phyloP scores from a whole-genome alignment of 177 flowering plant genomes.

The Vitis hybrid region DNA sequence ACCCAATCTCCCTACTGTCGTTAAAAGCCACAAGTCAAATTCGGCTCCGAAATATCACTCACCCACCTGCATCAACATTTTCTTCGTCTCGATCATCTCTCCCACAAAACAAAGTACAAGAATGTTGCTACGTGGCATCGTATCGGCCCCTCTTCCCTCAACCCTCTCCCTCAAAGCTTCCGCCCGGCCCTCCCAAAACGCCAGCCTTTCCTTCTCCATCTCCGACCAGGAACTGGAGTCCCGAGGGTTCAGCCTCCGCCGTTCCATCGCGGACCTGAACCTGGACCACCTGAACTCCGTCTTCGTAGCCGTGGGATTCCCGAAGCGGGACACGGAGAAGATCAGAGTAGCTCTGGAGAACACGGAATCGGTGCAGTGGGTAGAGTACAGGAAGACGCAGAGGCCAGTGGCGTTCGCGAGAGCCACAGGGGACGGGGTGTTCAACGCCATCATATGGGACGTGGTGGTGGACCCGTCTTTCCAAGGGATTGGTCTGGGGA shows the following conservation, averaged over 20 bases:
- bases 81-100: neutral
- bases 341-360: constrained; percentile 69
- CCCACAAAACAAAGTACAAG: neutral
- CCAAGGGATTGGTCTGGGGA: constrained; percentile 91
- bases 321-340: constrained; percentile 71
- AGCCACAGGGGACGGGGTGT: constrained; percentile 95
- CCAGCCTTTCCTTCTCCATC: constrained; percentile 39
- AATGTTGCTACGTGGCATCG: constrained; percentile 31
- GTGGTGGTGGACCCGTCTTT: constrained; percentile 95
- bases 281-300: constrained; percentile 81
- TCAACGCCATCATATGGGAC: constrained; percentile 96
- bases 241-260: constrained; percentile 75
- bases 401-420: constrained; percentile 89
- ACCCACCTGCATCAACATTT: neutral
- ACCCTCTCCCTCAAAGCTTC: constrained; percentile 12
- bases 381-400: constrained; percentile 53
- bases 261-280: constrained; percentile 54
- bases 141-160: constrained; percentile 19
- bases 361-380: constrained; percentile 77
- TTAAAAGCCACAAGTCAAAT: too few species aligned
- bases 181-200: constrained; percentile 8
- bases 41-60: too few species aligned
- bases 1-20: too few species aligned
- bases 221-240: constrained; percentile 66
- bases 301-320: constrained; percentile 92